These are phyloP conservation scores for Trametes hirsuta DNA, from an alignment of 1,284 basidiomycete species.

Conservation along the genomic window DNA sequence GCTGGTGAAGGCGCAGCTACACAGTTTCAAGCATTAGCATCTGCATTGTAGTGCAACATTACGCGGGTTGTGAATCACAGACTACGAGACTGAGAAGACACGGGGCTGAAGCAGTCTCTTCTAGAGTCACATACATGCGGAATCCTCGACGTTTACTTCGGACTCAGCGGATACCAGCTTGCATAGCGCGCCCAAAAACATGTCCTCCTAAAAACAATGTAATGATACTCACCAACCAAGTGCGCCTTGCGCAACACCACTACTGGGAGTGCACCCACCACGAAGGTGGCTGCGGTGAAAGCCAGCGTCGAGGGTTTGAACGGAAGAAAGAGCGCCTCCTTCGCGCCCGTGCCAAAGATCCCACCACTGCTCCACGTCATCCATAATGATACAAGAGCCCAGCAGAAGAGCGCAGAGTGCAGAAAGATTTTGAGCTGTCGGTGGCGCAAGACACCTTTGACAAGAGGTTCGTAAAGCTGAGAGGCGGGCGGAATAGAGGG, in stretches of 20 bases:
- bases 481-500: conserved; percentile 51
- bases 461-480: conserved; percentile 60
- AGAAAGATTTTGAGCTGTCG: conserved; percentile 56
- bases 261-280: conserved; percentile 49
- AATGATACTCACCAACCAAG: conserved; percentile 49
- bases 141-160: too few relatives aligned
- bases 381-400: conserved; percentile 47
- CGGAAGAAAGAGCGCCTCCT: conserved; percentile 40
- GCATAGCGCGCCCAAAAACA: too few relatives aligned
- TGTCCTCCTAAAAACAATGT: too few relatives aligned
- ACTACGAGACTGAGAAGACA: too few relatives aligned
- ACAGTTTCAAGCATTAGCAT: background rate
- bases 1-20: conserved; percentile 50
- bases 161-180: too few relatives aligned
- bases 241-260: conserved; percentile 57
- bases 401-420: conserved; percentile 51
- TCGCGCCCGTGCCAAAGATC: conserved; percentile 32
- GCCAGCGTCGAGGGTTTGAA: conserved; percentile 42
- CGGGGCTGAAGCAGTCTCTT: too few relatives aligned
- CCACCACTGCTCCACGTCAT: conserved; percentile 38
- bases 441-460: conserved; percentile 57
- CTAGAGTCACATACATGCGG: too few relatives aligned
- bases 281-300: conserved; percentile 39
- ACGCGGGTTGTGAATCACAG: too few relatives aligned
- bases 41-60: too few relatives aligned